Evolutionary conservation across 148 eudicot genomes (phyloP), one percentile per base, ranked within the genome.

Genomic region (Rhododendron kiyosumense): DNA sequence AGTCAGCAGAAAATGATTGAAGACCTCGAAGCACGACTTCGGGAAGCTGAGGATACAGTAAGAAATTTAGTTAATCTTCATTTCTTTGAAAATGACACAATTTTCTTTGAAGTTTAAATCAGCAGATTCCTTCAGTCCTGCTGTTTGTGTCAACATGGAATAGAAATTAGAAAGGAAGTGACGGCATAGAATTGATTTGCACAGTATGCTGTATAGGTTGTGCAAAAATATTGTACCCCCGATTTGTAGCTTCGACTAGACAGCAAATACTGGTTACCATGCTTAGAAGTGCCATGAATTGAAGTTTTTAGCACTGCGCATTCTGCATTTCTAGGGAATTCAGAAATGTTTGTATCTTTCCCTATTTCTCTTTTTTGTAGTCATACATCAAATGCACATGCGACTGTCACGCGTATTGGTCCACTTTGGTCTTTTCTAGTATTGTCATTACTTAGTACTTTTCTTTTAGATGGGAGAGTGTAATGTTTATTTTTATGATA

Each of bases 1-100:
- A 88, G 85, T 88, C 96, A 94, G 89, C 96, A 94, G 85, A 92
- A 85, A 85, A 93, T 88, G 85, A 94, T 94, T 81, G 98, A 93
- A 52, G 96, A 92, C 90, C 95, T 97, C 17, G 96, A 92, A 89
- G 96, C 96, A 85, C 95, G 93, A 91, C 99, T 97, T 82, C 94
- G 90, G 74, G 98, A 93, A 85, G 98, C 98, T 41, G 96, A 95
- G 87, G 94, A 97, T 71, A 87, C 92, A 83, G 99, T 95, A 69
- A 89, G 90, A 84, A 92, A 88, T 83, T 94, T 93, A 28, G 32
- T 67, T 52, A 41, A 28, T n/a, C n/a, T 34, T 24, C 34, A 78
- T 38, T 63, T 78, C 8, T 11, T 85, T 75, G 5, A 24, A 46
- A 46, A 81, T 51, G 36, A 49, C 17, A 22, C 7, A 65, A 67